Conservation (phyloP, 148 eudicot species). For the Rhododendron molle region DNA sequence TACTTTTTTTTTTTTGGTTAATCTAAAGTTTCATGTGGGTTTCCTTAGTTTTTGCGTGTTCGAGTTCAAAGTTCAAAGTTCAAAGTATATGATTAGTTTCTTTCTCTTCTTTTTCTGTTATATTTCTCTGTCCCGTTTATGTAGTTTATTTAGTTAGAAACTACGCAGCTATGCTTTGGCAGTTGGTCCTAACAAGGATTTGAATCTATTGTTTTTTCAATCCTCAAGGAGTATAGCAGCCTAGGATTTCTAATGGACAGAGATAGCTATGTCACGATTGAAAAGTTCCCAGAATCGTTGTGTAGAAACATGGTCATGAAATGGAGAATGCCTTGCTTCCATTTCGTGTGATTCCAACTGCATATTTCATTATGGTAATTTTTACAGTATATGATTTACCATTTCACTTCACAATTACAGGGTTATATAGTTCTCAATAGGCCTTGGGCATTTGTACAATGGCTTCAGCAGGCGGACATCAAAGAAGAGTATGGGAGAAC, state of each 20-base stretch:
- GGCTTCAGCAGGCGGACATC: slow-evolving; percentile 94
- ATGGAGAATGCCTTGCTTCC: neutral
- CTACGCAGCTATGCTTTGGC: neutral
- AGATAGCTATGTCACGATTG: neutral
- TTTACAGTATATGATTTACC: neutral
- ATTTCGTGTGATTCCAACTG: neutral
- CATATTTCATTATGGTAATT: neutral
- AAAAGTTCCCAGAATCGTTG: neutral
- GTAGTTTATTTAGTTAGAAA: neutral
- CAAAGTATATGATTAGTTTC: neutral
- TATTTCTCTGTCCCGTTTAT: neutral
- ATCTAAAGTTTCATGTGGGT: neutral
- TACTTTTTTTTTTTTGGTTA: neutral
- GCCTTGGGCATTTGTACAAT: slow-evolving; percentile 99
- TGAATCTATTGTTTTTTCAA: neutral
- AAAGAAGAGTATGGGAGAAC: slow-evolving; percentile 78
- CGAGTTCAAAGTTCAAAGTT: neutral
- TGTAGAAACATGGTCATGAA: neutral
- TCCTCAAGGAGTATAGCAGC: neutral
- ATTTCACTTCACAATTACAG: slow-evolving; percentile 30
- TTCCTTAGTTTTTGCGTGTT: neutral
- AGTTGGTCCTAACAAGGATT: neutral
- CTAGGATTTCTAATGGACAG: neutral
- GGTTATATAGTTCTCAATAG: slow-evolving; percentile 98
- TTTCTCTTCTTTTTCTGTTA: neutral